Base-by-base conservation (phyloP, 306 rosid genomes). In the Rosa persica region DNA sequence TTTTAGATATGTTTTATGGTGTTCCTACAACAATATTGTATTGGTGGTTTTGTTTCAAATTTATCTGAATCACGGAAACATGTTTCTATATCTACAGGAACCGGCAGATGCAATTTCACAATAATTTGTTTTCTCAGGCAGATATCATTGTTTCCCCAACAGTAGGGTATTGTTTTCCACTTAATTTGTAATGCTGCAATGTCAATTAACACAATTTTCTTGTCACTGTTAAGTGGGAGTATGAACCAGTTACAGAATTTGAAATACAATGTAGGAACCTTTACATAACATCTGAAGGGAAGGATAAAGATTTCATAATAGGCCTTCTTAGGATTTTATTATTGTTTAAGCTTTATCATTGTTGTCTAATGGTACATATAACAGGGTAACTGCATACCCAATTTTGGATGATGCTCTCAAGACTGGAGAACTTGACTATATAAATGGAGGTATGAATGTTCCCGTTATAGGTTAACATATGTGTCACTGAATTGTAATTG, bases 381-480 rank as follows among this genome's bases (percentile, higher is more conserved):
- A 85, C 87, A 94, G 98, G 67, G 97, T 94, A 74, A 92, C 98
- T 8, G 98, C 98, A 8, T 94, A 94, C 87, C 83, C 93, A 1
- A 89, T 94, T 78, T 83, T 81, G 70, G 92, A 92, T 47, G 97
- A 88, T 86, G 98, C 97, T 42, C 43, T 89, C 27, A 51, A 87
- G 80, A 94, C 97, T 2, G 98, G 98, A 44, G 98, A 94, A 82
- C 98, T 94, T 80, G 98, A 94, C 87, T 94, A 94, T 49, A 81
- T 94, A 46, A 94, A 94, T 81, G 98, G 97, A 90, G 98, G 98
- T 94, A 86, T 30, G 10, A 16, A 46, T 17, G 61, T 55, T 79
- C 15, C 30, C 17, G 25, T 65, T 13, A 44, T 27, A 44, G 1
- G 20, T 12, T 17, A 13, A 69, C 30, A 12, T 12, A 2, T 12